Evolutionary conservation across 805 yeast genomes (phyloP), one percentile per base, ranked within the genome.

Genomic region (Ogataea parapolymorpha): DNA sequence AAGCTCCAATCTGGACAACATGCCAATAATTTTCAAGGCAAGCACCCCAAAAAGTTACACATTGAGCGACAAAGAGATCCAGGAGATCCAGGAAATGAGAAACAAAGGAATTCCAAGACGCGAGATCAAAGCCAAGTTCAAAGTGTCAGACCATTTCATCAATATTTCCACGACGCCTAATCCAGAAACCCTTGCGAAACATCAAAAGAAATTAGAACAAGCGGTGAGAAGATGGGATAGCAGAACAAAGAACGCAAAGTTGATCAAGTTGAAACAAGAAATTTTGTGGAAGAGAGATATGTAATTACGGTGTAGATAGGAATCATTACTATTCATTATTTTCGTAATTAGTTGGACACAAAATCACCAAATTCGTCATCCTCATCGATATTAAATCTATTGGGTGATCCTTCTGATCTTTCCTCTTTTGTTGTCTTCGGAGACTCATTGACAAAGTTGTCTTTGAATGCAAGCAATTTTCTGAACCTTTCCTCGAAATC

Each of bases 301-400:
- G 28, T 56, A 42, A 48, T 24, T 31, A 33, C 29, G 37, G 36
- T 45, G 42, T 39, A 32, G 22, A 40, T 35, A 44, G 23, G 28
- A 13, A 30, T 12, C 24, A 25, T 18, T 32, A 32, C 13, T 18
- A 32, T n/a, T 32, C 26, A 22, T 32, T 20, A 32, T n/a, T 4
- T n/a, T n/a, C 14, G 27, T 14, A 15, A 20, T 28, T 33, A 44
- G 15, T 44, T 36, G 17, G 48, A 39, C 4, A 59, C 58, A 42
- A 58, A 58, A 37, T 58, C 63, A 2, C 64, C 64, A 48, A 57
- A 59, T 23, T 56, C 59, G 31, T 52, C 55, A 9, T 45, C 44
- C 2, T 49, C 44, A 5, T 30, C 35, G 11, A 36, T 39, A 40
- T 39, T 34, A 33, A 41, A 42, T 41, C 12, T 41, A 27, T 15